phyloP scores from a whole-genome alignment of 768 basidiomycete species.

The Astraeus odoratus region DNA sequence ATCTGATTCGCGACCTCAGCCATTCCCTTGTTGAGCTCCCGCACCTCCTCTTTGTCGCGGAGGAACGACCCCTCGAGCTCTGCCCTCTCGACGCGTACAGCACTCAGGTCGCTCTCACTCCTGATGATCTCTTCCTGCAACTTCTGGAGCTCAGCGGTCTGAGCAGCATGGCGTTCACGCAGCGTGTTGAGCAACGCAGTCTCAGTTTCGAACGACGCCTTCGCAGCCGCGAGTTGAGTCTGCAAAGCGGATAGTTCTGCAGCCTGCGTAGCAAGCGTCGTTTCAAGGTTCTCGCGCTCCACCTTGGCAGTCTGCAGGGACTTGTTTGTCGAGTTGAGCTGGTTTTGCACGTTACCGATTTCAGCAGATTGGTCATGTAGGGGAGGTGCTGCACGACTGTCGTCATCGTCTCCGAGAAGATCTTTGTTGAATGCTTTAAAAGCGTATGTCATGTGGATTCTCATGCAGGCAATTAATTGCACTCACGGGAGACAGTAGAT shows the following conservation, averaged over 20 bases:
- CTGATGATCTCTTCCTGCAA: conserved; percentile 73
- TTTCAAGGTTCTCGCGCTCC: conserved; percentile 63
- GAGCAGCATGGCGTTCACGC: conserved; percentile 59
- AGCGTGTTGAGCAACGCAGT: conserved; percentile 58
- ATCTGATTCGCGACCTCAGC: conserved; percentile 71
- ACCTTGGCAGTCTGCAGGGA: conserved; percentile 59
- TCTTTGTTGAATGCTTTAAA: conserved; percentile 33
- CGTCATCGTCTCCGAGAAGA: conserved; percentile 68
- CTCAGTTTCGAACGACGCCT: conserved; percentile 83
- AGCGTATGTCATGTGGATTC: background rate
- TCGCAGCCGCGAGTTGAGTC: conserved; percentile 75
- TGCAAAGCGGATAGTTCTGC: conserved; percentile 75
- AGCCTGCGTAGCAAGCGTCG: conserved; percentile 57
- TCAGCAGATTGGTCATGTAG: conserved; percentile 74
- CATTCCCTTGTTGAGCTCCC: conserved; percentile 82
- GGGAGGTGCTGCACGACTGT: conserved; percentile 39
- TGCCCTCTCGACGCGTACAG: conserved; percentile 79
- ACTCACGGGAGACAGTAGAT: conserved; percentile 19
- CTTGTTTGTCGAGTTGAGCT: conserved; percentile 71
- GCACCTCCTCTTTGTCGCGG: conserved; percentile 90
- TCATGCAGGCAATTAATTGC: background rate
- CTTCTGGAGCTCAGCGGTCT: conserved; percentile 67
- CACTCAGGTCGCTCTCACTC: conserved; percentile 89
- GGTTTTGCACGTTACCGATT: conserved; percentile 83
- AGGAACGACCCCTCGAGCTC: conserved; percentile 84